A percentile compares a stretch with the other conserved stretches of the same genome.
Evolutionary conservation across 352 stramenopile species (phyloP).

Genomic region (Peronospora tabacina): DNA sequence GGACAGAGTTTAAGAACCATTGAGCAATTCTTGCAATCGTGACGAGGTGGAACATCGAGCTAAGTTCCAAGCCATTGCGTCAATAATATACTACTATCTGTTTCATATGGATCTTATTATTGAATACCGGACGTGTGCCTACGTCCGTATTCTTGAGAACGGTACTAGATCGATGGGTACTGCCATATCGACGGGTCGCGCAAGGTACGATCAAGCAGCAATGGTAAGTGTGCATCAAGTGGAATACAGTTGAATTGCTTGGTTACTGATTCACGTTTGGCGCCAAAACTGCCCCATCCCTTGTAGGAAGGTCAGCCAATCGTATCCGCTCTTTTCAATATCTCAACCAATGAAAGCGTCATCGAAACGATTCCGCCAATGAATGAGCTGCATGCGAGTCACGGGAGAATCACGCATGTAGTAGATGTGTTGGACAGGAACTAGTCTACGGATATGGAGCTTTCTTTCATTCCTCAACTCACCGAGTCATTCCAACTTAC

Average conservation of each 20-base stretch:
- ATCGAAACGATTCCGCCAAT: conserved; percentile 15
- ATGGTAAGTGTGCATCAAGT: no score
- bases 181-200: no score
- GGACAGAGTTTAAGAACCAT: conserved; percentile 90
- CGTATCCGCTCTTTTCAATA: background rate
- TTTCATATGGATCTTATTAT: conserved; percentile 93
- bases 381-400: conserved; percentile 3
- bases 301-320: conserved; percentile 6
- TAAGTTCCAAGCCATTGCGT: conserved; percentile 95
- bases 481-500: conserved; percentile 26
- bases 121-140: no score
- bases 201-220: no score
- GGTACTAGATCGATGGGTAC: no score
- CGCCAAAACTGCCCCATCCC: conserved; percentile 25
- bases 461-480: conserved; percentile 28
- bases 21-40: conserved; percentile 89
- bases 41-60: conserved; percentile 84
- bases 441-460: no score
- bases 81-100: conserved; percentile 95
- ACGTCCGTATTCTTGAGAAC: no score
- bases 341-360: conserved; percentile 12
- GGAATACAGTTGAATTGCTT: no score
- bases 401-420: conserved; percentile 2
- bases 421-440: background rate
- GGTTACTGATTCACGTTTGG: conserved; percentile 10